Base-by-base conservation (phyloP, 148 eudicot genomes). In the Drosera capensis region DNA sequence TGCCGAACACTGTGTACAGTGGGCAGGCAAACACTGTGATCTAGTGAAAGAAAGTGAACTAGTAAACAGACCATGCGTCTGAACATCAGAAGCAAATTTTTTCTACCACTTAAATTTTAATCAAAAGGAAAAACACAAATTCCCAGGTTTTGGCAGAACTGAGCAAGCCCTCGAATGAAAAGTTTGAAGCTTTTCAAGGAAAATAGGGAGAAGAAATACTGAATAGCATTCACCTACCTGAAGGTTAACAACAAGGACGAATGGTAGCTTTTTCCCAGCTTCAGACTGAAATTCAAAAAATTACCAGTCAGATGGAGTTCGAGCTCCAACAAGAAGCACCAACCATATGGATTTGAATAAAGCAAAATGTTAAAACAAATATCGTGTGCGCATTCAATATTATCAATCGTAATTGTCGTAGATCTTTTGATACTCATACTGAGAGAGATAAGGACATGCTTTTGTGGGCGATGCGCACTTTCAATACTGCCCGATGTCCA, bases 211-310 rank as follows among this genome's bases (percentile, higher is more conserved):
- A n/a, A n/a, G n/a, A n/a, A 26, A 29, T 3, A 36, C 12, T 13
- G 25, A 44, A 23, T 52, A 14, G 7, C 30, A 24, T n/a, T 21
- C 6, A 8, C 66, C 14, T 61, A 92, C 99, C 95, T 79, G 71
- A 54, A 92, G 95, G 66, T 92, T 92, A 43, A 92, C 52, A 34
- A 85, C 56, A 43, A 92, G 76, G 65, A 85, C 52, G 64, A 92
- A 92, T n/a, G 95, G 99, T 43, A 85, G 78, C 49, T 60, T 79
- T 60, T 57, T 81, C 46, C 99, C 99, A 43, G 79, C 88, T 62
- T 78, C 86, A 48, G 94, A 71, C 99, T 92, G 94, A 42, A 62
- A 71, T 49, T 29, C 39, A 59, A 58, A 57, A 29, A 17, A 49
- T 28, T 35, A 20, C 19, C 23, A 41, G 47, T 31, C 35, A 60